A percentile compares a stretch with the other conserved stretches of the same genome.
These are phyloP conservation scores for Puccinia triticina DNA, from an alignment of 1,284 basidiomycete species.

Conservation along the genomic window DNA sequence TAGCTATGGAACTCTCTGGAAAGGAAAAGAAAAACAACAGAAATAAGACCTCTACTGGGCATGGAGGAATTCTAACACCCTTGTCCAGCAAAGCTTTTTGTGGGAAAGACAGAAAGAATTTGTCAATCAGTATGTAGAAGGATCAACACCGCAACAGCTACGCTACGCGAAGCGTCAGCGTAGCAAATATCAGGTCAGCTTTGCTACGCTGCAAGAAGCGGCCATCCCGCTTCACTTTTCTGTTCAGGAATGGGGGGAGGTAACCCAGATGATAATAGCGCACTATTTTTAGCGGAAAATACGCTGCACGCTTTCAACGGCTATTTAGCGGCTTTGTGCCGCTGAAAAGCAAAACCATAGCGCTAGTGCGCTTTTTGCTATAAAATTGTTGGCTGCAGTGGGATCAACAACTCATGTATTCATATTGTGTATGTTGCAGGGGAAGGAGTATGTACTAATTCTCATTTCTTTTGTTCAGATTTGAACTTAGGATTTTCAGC, in stretches of 20 bases:
- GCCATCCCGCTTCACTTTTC: background rate
- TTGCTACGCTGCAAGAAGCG: conserved; percentile 7
- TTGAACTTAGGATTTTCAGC: conserved; percentile 55
- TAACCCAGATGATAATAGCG: background rate
- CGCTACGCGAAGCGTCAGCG: background rate
- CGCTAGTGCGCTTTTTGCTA: background rate
- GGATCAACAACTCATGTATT: too few relatives aligned
- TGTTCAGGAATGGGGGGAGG: background rate
- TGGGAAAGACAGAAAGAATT: too few relatives aligned
- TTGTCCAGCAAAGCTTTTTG: too few relatives aligned
- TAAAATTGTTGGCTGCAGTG: background rate
- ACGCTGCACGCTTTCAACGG: background rate
- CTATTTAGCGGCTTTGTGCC: background rate
- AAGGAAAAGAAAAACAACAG: too few relatives aligned
- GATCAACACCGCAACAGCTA: too few relatives aligned
- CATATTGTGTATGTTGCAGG: too few relatives aligned
- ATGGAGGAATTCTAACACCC: too few relatives aligned
- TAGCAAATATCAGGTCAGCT: background rate
- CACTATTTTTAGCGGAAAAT: conserved; percentile 5
- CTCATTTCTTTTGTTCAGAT: background rate
- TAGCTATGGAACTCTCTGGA: too few relatives aligned
- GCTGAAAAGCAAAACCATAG: background rate
- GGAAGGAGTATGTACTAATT: background rate
- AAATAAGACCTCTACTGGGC: too few relatives aligned
- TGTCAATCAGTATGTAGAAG: too few relatives aligned